Evolutionary conservation across 31 red algal species (phyloP).

Genomic region (Bonnemaisonia californica): DNA sequence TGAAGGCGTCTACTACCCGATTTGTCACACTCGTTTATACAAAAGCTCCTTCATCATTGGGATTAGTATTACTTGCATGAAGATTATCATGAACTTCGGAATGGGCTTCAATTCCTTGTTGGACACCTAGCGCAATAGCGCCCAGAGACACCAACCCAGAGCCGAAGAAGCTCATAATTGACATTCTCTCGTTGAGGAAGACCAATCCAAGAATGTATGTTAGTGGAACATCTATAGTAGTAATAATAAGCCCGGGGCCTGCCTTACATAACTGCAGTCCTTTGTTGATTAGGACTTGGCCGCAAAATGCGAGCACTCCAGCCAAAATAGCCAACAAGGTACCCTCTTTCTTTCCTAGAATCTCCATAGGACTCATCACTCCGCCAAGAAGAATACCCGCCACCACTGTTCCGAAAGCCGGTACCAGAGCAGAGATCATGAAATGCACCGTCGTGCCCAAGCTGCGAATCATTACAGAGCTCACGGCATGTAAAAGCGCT

Average conservation of each 20-base stretch:
- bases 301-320: too few relatives aligned
- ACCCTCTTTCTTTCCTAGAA: constrained; percentile 4
- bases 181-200: constrained; percentile 8
- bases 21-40: too few relatives aligned
- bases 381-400: constrained; percentile 14
- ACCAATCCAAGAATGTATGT: constrained; percentile 11
- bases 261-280: constrained; percentile 7
- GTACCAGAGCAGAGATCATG: constrained; percentile 9
- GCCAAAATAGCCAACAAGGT: too few relatives aligned
- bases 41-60: too few relatives aligned
- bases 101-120: too few relatives aligned
- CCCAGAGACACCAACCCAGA: too few relatives aligned
- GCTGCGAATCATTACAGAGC: not conserved
- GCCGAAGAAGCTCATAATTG: not conserved
- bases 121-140: too few relatives aligned
- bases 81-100: too few relatives aligned
- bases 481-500: not conserved
- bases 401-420: constrained; percentile 8
- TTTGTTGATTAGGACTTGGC: constrained; percentile 8
- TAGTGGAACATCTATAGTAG: constrained; percentile 6
- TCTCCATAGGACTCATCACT: not conserved
- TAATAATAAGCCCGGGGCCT: constrained; percentile 11
- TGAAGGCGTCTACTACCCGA: too few relatives aligned
- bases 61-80: too few relatives aligned
- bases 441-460: not conserved